These are phyloP conservation scores for Colletotrichum caudatum DNA, from an alignment of 2,329 filamentous ascomycete genomes.

Conservation along the genomic window DNA sequence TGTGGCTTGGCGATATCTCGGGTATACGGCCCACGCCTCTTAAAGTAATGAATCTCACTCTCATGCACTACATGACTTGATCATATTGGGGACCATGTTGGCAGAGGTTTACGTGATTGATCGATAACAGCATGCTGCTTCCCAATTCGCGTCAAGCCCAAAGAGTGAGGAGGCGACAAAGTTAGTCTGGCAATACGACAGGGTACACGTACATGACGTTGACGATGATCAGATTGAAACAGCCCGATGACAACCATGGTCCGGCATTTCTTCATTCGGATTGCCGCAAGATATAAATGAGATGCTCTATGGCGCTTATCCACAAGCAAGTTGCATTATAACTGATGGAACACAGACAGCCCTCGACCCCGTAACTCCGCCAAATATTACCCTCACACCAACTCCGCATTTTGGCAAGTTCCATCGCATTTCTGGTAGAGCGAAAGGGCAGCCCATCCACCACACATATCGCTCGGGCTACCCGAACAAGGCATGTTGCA, in stretches of 20 bases:
- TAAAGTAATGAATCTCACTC: slow-evolving; percentile 30
- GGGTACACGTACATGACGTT: not conserved
- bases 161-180: not conserved
- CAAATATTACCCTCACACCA: slow-evolving; percentile 25
- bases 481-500: slow-evolving; percentile 49
- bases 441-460: slow-evolving; percentile 48
- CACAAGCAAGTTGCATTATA: not conserved
- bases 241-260: not conserved
- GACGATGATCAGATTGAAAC: not conserved
- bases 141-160: not conserved
- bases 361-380: not conserved
- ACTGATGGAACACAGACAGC: not conserved
- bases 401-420: slow-evolving; percentile 45
- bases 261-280: not conserved
- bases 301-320: not conserved
- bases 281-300: not conserved
- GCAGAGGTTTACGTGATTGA: not conserved
- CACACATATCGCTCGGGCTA: slow-evolving; percentile 35
- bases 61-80: slow-evolving; percentile 1
- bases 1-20: slow-evolving; percentile 17
- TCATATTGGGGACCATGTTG: not conserved
- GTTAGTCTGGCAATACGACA: not conserved
- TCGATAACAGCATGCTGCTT: not conserved
- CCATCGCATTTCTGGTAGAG: slow-evolving; percentile 53
- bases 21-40: slow-evolving; percentile 11